A percentile compares a stretch with the other conserved stretches of the same genome.
These are phyloP conservation scores for Trametes sp. DNA, from an alignment of 1,284 basidiomycete species.

Conservation along the genomic window DNA sequence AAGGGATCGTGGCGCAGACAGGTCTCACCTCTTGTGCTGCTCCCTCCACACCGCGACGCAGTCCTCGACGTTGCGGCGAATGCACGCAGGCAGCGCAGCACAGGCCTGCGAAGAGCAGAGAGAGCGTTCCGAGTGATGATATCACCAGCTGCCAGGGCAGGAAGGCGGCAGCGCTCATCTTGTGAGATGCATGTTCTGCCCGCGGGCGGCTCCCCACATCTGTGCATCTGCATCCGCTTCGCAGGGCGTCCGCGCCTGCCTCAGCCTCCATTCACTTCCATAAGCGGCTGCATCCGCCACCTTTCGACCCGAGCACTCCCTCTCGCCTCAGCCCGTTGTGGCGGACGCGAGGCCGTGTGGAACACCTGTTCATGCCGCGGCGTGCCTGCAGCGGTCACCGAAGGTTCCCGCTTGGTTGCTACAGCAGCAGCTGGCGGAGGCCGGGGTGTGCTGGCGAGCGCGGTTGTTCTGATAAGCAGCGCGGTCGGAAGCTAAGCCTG, in stretches of 20 bases:
- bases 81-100: background rate
- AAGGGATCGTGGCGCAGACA: conserved; percentile 7
- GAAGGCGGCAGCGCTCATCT: conserved; percentile 10
- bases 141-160: conserved; percentile 19
- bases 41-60: background rate
- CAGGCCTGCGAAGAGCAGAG: background rate
- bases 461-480: conserved; percentile 14
- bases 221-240: conserved; percentile 12
- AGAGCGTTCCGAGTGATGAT: conserved; percentile 15
- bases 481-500: background rate
- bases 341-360: background rate
- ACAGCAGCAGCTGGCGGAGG: background rate
- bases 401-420: background rate
- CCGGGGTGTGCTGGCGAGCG: background rate
- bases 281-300: conserved; percentile 12
- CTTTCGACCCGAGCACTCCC: background rate
- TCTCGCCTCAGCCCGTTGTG: conserved; percentile 3
- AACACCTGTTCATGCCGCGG: background rate
- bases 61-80: background rate
- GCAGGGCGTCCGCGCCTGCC: background rate
- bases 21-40: background rate
- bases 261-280: conserved; percentile 6
- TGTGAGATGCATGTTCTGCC: conserved; percentile 7
- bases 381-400: background rate
- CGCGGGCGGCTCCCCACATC: conserved; percentile 5